Evolutionary conservation across 78 protist genomes (phyloP).

Genomic region (Dictyostelium capitatum): DNA sequence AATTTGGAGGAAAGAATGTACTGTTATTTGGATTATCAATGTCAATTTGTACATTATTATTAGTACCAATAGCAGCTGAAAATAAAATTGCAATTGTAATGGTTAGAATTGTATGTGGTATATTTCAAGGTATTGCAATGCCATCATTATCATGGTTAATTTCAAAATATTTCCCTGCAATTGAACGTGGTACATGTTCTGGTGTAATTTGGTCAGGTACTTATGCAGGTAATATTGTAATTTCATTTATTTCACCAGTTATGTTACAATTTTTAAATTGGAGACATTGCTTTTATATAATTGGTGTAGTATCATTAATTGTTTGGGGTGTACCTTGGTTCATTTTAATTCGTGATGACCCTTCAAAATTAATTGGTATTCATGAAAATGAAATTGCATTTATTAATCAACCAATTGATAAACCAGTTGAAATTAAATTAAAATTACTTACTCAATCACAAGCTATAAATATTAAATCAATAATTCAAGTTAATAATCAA

Average conservation of each 20-base stretch:
- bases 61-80: slow-evolving; percentile 30
- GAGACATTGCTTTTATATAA: slow-evolving; percentile 35
- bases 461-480: not conserved
- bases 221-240: slow-evolving; percentile 52
- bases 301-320: not conserved
- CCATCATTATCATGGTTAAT: slow-evolving; percentile 58
- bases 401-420: not conserved
- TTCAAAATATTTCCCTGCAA: slow-evolving; percentile 35
- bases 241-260: slow-evolving; percentile 26
- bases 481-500: not conserved
- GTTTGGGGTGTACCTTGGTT: slow-evolving; percentile 33
- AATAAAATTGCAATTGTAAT: slow-evolving; percentile 19
- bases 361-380: slow-evolving; percentile 21
- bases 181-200: slow-evolving; percentile 38
- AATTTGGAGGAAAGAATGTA: slow-evolving; percentile 57
- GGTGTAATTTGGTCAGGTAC: slow-evolving; percentile 58
- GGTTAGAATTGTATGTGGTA: slow-evolving; percentile 36
- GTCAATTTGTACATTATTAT: not conserved
- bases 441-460: not conserved
- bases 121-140: slow-evolving; percentile 44
- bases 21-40: slow-evolving; percentile 44
- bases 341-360: slow-evolving; percentile 43
- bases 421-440: not conserved
- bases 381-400: slow-evolving; percentile 54
- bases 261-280: slow-evolving; percentile 2